Evolutionary conservation across 2,329 filamentous ascomycete genomes (phyloP).

Genomic region (Fusarium liriodendri): DNA sequence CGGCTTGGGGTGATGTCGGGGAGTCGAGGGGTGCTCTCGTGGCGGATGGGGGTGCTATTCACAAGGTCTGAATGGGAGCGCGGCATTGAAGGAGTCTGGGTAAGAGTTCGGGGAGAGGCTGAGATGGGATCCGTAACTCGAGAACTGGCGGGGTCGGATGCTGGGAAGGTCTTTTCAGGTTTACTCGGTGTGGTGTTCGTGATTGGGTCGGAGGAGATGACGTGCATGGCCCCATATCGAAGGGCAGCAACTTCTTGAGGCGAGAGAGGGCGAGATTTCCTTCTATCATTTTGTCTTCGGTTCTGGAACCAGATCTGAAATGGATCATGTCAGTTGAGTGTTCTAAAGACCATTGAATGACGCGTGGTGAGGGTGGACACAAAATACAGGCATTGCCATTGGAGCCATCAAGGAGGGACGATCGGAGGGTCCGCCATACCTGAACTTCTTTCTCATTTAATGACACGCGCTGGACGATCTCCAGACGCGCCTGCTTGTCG

Average conservation of each 20-base stretch:
- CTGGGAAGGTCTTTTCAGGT: constrained; percentile 42
- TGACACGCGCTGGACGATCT: constrained; percentile 86
- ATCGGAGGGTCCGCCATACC: constrained; percentile 64
- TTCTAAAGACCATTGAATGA: constrained; percentile 20
- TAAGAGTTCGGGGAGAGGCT: constrained; percentile 38
- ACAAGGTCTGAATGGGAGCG: constrained; percentile 41
- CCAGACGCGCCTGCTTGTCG: constrained; percentile 86
- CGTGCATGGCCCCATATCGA: constrained; percentile 65
- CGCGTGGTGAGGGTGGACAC: constrained; percentile 14
- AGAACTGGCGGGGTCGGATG: constrained; percentile 44
- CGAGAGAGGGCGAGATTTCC: constrained; percentile 86
- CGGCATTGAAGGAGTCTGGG: constrained; percentile 43
- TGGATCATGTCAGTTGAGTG: constrained; percentile 27
- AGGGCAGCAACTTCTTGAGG: constrained; percentile 78
- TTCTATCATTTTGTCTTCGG: constrained; percentile 88
- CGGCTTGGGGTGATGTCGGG: constrained; percentile 42
- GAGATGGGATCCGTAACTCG: constrained; percentile 39
- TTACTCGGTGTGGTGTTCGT: constrained; percentile 43
- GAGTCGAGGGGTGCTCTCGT: constrained; percentile 31
- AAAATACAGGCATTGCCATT: background rate
- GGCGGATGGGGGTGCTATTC: constrained; percentile 41
- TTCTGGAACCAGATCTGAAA: constrained; percentile 98
- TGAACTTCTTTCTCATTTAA: constrained; percentile 97
- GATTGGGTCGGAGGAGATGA: constrained; percentile 60
- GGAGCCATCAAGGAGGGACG: background rate